A percentile compares a stretch with the other conserved stretches of the same genome.
These are phyloP conservation scores for Hypoxylon sp. DNA, from an alignment of 2,329 filamentous ascomycete species.

Conservation along the genomic window DNA sequence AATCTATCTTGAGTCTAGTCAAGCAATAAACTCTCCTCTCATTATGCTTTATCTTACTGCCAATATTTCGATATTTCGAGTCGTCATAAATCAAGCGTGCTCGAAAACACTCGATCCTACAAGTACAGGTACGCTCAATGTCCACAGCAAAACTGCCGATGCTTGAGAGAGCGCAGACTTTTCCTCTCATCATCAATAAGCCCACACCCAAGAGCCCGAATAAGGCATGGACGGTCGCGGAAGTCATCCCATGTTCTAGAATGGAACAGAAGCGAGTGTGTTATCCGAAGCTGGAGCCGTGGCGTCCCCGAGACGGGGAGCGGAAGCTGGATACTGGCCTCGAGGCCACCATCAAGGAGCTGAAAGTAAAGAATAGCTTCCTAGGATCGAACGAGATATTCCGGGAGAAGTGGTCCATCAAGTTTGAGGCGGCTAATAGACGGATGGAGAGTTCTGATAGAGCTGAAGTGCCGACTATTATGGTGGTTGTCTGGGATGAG, in stretches of 20 bases:
- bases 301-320: conserved; percentile 30
- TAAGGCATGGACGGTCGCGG: conserved; percentile 26
- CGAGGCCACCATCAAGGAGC: conserved; percentile 21
- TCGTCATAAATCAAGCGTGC: not conserved
- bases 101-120: not conserved
- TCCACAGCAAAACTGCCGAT: conserved; percentile 5
- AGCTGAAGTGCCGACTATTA: conserved; percentile 34
- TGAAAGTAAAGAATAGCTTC: conserved; percentile 17
- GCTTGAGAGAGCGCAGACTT: conserved; percentile 32
- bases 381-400: conserved; percentile 12
- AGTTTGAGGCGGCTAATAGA: conserved; percentile 30
- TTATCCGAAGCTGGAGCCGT: conserved; percentile 29
- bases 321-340: conserved; percentile 21
- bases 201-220: not conserved
- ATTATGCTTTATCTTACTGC: not conserved
- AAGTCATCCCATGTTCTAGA: conserved; percentile 9
- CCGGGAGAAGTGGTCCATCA: conserved; percentile 30
- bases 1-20: not conserved
- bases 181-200: conserved; percentile 26
- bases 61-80: not conserved
- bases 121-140: conserved; percentile 1
- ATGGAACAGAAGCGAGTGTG: conserved; percentile 36
- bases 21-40: not conserved
- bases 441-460: conserved; percentile 13
- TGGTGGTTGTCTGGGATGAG: conserved; percentile 37